Base-by-base conservation (phyloP, 176 grass and related monocot genomes). In the Musa itinerans region DNA sequence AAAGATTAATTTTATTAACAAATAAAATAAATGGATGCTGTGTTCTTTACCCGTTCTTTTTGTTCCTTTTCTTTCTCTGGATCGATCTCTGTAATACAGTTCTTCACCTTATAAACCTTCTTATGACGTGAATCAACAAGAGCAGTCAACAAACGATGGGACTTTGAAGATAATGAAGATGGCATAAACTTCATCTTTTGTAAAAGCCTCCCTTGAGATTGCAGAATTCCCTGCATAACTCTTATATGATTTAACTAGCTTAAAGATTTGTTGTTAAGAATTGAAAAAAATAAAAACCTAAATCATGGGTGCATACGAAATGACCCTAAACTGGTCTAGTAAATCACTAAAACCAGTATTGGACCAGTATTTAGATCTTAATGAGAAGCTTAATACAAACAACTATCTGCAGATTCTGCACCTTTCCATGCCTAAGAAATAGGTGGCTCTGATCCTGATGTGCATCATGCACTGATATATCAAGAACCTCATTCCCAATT, bases 401-500 rank as follows among this genome's bases (percentile, higher is more conserved):
- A 81, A 50, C 72, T 64, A 76, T 0, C 65, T 69, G 22, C 83
- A 62, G 34, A 25, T 68, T 53, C 54, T 54, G 43, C 75, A 91
- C 95, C 86, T 93, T 98, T 72, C 88, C 90, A 80, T 82, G 81
- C 53, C 86, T 87, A 78, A 98, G 76, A 85, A 93, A 98, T 53
- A 98, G 78, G 83, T 98, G 95, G 72, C 90, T 89, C 78, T 98
- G 95, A 68, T 93, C 95, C 75, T 91, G 88, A 79, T 85, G 81
- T 26, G 89, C 84, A 64, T 98, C 95, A 80, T 98, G 84, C 74
- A 93, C 86, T 62, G 95, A 93, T 82, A 93, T 93, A 71, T 98
- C 88, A 73, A 98, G 90, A 82, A 98, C 95, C 86, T 98, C 95
- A 63, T 98, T 93, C 11, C 95, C 95, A 81, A 98, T 98, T 73